These are phyloP conservation scores for Colletotrichum eremochloae DNA, from an alignment of 2,329 filamentous ascomycete genomes.

Conservation along the genomic window DNA sequence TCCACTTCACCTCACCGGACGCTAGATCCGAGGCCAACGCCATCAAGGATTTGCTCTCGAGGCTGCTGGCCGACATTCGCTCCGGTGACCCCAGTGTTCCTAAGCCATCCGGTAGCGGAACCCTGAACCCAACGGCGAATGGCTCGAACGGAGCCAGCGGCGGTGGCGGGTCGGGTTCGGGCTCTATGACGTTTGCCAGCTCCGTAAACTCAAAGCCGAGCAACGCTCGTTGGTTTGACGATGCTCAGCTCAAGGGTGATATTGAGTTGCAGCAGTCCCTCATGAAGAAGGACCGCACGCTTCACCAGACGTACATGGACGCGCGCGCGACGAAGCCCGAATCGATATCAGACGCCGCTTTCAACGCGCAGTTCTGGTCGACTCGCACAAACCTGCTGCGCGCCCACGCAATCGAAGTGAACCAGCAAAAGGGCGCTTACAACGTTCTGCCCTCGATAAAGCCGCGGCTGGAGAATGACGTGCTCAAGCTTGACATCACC, in stretches of 20 bases:
- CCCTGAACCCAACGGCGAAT: slow-evolving; percentile 46
- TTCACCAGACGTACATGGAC: slow-evolving; percentile 90
- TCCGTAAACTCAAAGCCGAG: slow-evolving; percentile 70
- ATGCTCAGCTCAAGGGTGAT: slow-evolving; percentile 81
- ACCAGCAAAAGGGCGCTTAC: slow-evolving; percentile 89
- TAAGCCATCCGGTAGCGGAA: slow-evolving; percentile 58
- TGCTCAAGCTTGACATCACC: slow-evolving; percentile 84
- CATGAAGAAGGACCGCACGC: slow-evolving; percentile 80
- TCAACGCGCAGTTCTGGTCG: slow-evolving; percentile 95
- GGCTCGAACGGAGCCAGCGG: slow-evolving; percentile 38
- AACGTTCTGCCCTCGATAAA: slow-evolving; percentile 95
- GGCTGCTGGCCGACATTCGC: slow-evolving; percentile 79
- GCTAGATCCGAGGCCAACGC: slow-evolving; percentile 87
- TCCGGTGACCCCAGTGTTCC: slow-evolving; percentile 64
- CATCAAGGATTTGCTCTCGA: slow-evolving; percentile 85
- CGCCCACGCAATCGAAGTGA: slow-evolving; percentile 89
- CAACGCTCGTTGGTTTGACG: slow-evolving; percentile 81
- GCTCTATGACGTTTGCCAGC: slow-evolving; percentile 83
- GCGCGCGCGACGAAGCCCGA: slow-evolving; percentile 86
- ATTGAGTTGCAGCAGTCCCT: slow-evolving; percentile 89
- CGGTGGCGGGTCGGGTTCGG: slow-evolving; percentile 64
- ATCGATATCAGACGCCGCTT: slow-evolving; percentile 82
- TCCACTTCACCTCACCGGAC: slow-evolving; percentile 87
- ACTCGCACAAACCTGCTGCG: slow-evolving; percentile 87
- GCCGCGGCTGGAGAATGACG: slow-evolving; percentile 79